Base-by-base conservation (phyloP, 805 yeast species). In the Saccharomycopsis oosterbeekiorum region DNA sequence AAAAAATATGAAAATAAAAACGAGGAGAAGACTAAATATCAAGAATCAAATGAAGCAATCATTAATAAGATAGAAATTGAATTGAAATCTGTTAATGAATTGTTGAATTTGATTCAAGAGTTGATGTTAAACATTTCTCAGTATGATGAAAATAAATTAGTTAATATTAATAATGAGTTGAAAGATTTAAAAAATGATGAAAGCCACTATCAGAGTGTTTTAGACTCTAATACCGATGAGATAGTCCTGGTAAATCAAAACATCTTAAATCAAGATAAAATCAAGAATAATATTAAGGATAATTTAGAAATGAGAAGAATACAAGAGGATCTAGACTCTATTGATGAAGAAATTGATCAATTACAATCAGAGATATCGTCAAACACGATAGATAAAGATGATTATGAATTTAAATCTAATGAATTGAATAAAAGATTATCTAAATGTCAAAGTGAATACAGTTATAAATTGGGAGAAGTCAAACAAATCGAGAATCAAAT, bases 401-500 rank as follows among this genome's bases (percentile, higher is more conserved):
- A 65, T 90, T 86, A 69, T 86, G 88, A 66, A 72, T 76, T 11
- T 79, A 81, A 62, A 80, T 91, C 1, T 71, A 73, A 53, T 91
- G 41, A 74, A 80, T 39, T 62, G 12, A 74, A 83, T 60, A 74
- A 75, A 15, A 69, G 74, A 43, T 82, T 84, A 59, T 78, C 88
- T 15, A 73, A 72, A 3, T 70, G 88, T 51, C 86, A 84, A 63
- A 79, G 91, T 0, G 77, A 76, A 58, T 84, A 88, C 67, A 88
- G 96, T 2, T 85, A 90, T 12, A 87, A 85, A 66, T 71, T 83
- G 24, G 99, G 99, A 21, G 98, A 93, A 71, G 80, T 89, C 50
- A 84, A 84, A 63, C 97, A 93, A 69, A 77, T 94, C 64, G 82
- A 84, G 56, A 89, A 84, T 65, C 97, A 91, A 68, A 78, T 86